Conservation (phyloP, 306 rosid genomes). For the Malus fusca region DNA sequence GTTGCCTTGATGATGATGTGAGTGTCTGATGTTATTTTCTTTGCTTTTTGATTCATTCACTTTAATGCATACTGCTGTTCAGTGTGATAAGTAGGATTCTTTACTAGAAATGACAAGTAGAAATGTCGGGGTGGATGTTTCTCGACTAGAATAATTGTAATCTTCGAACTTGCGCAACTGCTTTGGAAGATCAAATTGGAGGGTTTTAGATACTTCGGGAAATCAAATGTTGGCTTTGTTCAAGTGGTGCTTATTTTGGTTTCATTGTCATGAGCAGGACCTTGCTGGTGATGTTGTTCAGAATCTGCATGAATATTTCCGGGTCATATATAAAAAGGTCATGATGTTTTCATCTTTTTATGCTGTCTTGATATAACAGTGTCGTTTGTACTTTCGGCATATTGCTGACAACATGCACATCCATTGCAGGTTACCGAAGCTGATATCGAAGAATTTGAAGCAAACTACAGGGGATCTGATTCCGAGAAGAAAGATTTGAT, state of each 20-base stretch:
- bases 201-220: background rate
- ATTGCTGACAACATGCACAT: background rate
- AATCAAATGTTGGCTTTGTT: background rate
- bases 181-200: background rate
- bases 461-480: slow-evolving; percentile 74
- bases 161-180: background rate
- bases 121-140: background rate
- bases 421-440: slow-evolving; percentile 68
- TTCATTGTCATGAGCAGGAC: slow-evolving; percentile 46
- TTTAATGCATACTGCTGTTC: background rate
- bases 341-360: background rate
- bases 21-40: slow-evolving; percentile 16
- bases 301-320: slow-evolving; percentile 53
- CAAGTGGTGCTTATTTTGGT: background rate
- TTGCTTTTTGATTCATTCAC: background rate
- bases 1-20: slow-evolving; percentile 73
- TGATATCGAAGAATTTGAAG: slow-evolving; percentile 83
- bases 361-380: background rate
- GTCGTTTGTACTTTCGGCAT: background rate
- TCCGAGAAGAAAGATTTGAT: slow-evolving; percentile 77
- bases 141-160: background rate
- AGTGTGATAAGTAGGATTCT: background rate
- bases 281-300: slow-evolving; percentile 69
- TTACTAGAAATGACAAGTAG: background rate
- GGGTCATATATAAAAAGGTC: slow-evolving; percentile 67